Conservation (phyloP, 2,329 filamentous ascomycete genomes). For the Akanthomyces lecanii region DNA sequence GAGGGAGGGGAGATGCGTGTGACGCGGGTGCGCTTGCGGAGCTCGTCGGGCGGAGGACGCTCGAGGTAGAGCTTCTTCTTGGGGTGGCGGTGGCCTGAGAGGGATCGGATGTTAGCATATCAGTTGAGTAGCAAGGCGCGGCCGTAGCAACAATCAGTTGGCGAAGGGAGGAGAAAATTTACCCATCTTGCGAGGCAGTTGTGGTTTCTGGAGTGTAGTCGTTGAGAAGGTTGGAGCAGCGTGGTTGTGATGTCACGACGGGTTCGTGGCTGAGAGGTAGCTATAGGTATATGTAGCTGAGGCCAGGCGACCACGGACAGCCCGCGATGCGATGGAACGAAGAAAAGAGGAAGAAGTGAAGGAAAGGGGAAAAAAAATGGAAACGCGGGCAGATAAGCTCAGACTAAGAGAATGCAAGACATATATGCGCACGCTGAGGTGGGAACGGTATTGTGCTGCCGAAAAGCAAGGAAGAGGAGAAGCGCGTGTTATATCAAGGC, state of each 20-base stretch:
- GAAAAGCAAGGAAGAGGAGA: slow-evolving; percentile 1
- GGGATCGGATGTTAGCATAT: background rate
- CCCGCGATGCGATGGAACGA: background rate
- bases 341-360: background rate
- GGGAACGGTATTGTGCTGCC: background rate
- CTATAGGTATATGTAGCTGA: background rate
- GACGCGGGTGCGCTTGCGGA: slow-evolving; percentile 33
- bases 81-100: slow-evolving; percentile 17
- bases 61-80: slow-evolving; percentile 43
- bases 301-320: background rate
- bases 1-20: slow-evolving; percentile 36
- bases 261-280: background rate
- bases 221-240: background rate
- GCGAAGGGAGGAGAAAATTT: slow-evolving; percentile 2
- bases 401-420: background rate
- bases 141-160: no score
- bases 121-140: no score
- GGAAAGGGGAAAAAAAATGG: background rate
- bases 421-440: background rate
- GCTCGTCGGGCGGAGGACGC: slow-evolving; percentile 36
- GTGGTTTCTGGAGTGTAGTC: background rate
- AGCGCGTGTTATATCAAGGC: slow-evolving; percentile 1
- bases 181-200: slow-evolving; percentile 22
- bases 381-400: background rate
- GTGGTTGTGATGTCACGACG: background rate